Conservation (phyloP, 495 filamentous ascomycete species). For the Lasiosphaeria ovina region DNA sequence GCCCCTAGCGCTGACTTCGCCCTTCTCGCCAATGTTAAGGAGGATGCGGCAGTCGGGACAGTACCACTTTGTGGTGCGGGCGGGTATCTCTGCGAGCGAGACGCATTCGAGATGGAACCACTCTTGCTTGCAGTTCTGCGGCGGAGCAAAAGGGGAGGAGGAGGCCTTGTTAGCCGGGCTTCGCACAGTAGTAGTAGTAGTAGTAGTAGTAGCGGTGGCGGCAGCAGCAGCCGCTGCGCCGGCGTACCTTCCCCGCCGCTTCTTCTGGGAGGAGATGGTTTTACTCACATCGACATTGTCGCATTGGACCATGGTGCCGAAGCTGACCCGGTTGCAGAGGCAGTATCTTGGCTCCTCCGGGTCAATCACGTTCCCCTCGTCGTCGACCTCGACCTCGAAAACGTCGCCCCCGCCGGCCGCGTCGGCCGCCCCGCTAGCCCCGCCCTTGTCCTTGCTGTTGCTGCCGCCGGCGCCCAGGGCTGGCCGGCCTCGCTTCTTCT, state of each 20-base stretch:
- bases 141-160: slow-evolving; percentile 3
- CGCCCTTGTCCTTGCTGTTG: slow-evolving; percentile 34
- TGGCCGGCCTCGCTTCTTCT: slow-evolving; percentile 51
- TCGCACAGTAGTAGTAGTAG: too few species aligned
- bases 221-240: too few species aligned
- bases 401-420: slow-evolving; percentile 26
- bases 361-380: slow-evolving; percentile 76
- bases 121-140: slow-evolving; percentile 65
- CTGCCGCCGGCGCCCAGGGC: neutral
- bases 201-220: too few species aligned
- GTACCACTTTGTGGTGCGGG: slow-evolving; percentile 86
- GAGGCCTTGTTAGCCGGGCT: too few species aligned
- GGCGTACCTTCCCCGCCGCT: too few species aligned
- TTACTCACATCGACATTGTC: slow-evolving; percentile 82
- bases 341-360: slow-evolving; percentile 87
- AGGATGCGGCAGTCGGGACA: slow-evolving; percentile 80
- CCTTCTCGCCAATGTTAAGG: slow-evolving; percentile 60
- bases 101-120: slow-evolving; percentile 97
- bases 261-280: neutral
- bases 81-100: slow-evolving; percentile 69
- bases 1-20: slow-evolving; percentile 53
- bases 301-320: slow-evolving; percentile 92
- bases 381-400: slow-evolving; percentile 54
- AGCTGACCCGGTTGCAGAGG: slow-evolving; percentile 86
- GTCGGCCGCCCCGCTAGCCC: slow-evolving; percentile 19